These are phyloP conservation scores for Gnomoniopsis sp. DNA, from an alignment of 2,329 filamentous ascomycete species.

Conservation along the genomic window DNA sequence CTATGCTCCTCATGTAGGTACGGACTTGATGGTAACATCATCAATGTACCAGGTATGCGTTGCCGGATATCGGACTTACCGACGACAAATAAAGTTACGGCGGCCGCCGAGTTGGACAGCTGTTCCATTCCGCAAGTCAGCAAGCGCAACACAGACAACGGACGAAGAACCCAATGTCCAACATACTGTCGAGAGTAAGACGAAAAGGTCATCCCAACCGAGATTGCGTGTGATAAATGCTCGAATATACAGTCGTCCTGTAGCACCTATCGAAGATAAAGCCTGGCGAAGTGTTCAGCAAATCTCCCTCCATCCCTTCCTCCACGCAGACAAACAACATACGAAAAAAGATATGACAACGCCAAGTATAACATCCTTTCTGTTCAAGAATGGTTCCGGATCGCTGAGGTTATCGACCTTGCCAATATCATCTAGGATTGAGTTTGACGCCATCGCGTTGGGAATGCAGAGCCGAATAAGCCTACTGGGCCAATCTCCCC, in stretches of 20 bases:
- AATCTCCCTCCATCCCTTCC: background rate
- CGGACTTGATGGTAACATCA: background rate
- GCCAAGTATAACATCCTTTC: slow-evolving; percentile 13
- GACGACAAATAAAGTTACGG: background rate
- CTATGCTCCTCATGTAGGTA: background rate
- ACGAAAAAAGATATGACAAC: slow-evolving; percentile 19
- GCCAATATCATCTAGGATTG: slow-evolving; percentile 19
- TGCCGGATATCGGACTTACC: background rate
- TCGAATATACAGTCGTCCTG: slow-evolving; percentile 20
- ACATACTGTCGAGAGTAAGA: slow-evolving; percentile 17
- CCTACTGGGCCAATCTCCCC: too few relatives aligned
- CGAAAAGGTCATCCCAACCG: slow-evolving; percentile 21
- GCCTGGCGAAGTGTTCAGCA: background rate
- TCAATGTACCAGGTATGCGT: background rate
- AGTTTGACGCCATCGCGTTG: slow-evolving; percentile 12
- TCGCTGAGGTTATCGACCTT: slow-evolving; percentile 20
- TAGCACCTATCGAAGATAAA: slow-evolving; percentile 17
- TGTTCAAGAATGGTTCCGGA: slow-evolving; percentile 18
- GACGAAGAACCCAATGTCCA: background rate
- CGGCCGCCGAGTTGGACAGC: background rate
- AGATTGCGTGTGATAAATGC: slow-evolving; percentile 12
- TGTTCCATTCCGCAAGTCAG: background rate
- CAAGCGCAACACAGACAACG: background rate
- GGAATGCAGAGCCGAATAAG: background rate
- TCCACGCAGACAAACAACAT: background rate